Base-by-base conservation (phyloP, 495 filamentous ascomycete species). In the Penicillium alfredii region DNA sequence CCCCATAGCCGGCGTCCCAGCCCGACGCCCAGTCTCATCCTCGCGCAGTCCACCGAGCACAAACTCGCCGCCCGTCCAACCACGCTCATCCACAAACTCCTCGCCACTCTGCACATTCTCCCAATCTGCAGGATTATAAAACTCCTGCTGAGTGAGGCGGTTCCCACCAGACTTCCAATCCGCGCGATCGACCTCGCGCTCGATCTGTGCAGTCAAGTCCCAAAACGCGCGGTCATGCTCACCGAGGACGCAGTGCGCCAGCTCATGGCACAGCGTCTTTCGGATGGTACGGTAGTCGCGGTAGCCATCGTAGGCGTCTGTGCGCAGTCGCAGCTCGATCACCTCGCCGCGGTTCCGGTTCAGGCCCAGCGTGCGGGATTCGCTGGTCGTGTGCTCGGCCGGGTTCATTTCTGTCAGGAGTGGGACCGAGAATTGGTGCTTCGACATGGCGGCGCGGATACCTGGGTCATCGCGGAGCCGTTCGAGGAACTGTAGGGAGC, bases 351-450 rank as follows among this genome's bases (percentile, higher is more conserved):
- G 63, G 53, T 96, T 95, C 8, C 88, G 69, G 53, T 98, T 98
- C 20, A 96, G 62, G 0, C 92, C 92, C 3, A 97, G 64, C 21
- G 84, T 94, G 26, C 86, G 78, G 29, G 77, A 80, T 47, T 88
- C 80, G 55, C 78, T 77, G 10, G 77, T 84, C 3, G 90, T 95
- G 56, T 96, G 81, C 39, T 79, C 73, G 0, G 78, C 64, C 1
- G 92, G 92, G 48, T 97, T 81, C 90, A 98, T 97, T 61, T 98
- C 92, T 4, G 88, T 94, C 3, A 98, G 70, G 11, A 96, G 58
- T 1, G 79, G 80, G n/a, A 98, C 92, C 30, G 73, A 76, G 69
- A 92, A 95, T 28, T 78, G 74, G 66, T 95, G 88, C 38, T 76
- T 77, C 7, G 71, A 61, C 92, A 98, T 98, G 10, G 79, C 72